Conservation (phyloP, 2,329 filamentous ascomycete genomes). For the Sporothrix schenckii region DNA sequence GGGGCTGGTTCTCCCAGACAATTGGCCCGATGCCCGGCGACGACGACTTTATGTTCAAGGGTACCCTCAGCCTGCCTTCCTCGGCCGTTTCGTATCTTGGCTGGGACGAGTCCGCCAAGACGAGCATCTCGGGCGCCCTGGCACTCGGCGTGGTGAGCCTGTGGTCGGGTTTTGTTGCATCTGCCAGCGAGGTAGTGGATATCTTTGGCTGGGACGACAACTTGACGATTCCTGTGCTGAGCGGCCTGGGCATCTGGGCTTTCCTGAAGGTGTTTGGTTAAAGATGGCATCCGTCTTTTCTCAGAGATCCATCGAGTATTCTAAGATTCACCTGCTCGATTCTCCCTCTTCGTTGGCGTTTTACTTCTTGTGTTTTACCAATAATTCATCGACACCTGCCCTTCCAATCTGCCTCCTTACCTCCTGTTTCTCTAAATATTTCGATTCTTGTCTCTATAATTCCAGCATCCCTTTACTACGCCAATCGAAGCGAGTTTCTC, state of each 20-base stretch:
- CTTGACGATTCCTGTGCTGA: slow-evolving; percentile 90
- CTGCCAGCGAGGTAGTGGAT: slow-evolving; percentile 87
- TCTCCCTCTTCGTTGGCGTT: background rate
- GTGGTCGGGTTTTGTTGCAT: slow-evolving; percentile 85
- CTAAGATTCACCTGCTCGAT: background rate
- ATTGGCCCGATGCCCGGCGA: slow-evolving; percentile 70
- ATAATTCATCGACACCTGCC: background rate
- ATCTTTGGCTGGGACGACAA: slow-evolving; percentile 97
- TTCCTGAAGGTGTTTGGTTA: slow-evolving; percentile 87
- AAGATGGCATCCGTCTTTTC: background rate
- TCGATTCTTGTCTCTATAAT: background rate
- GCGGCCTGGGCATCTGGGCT: slow-evolving; percentile 83
- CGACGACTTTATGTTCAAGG: slow-evolving; percentile 79
- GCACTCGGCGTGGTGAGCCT: slow-evolving; percentile 81
- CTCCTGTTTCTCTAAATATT: background rate
- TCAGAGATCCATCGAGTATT: background rate
- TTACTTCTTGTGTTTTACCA: background rate
- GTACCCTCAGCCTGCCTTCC: slow-evolving; percentile 70
- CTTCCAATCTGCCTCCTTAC: background rate
- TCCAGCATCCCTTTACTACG: slow-evolving; percentile 12
- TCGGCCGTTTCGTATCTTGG: slow-evolving; percentile 48
- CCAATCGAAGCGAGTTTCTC: slow-evolving; percentile 15
- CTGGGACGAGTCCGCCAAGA: slow-evolving; percentile 49
- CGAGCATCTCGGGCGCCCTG: slow-evolving; percentile 67
- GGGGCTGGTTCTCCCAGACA: slow-evolving; percentile 78